phyloP scores from a whole-genome alignment of 1,139 yeast genomes.

The Taphrina populina region DNA sequence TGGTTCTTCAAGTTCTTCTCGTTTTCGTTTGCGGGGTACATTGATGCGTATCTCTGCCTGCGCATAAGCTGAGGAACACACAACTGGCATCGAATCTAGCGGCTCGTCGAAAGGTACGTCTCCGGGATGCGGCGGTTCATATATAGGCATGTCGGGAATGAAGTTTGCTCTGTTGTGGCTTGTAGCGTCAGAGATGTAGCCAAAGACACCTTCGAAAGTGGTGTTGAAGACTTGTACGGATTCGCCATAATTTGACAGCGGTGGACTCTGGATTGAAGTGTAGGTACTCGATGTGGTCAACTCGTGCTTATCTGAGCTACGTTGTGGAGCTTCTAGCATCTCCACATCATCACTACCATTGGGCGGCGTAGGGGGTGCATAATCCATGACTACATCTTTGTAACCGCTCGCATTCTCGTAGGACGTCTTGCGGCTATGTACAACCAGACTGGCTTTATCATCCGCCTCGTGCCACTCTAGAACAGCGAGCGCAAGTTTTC shows the following conservation, averaged over 20 bases:
- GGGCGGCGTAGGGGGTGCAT: conserved; percentile 22
- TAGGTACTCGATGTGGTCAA: neutral
- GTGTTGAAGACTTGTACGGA: conserved; percentile 18
- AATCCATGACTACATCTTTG: conserved; percentile 12
- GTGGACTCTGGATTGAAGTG: conserved; percentile 20
- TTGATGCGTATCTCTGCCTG: conserved; percentile 7
- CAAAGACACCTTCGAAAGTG: conserved; percentile 31
- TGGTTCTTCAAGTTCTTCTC: conserved; percentile 18
- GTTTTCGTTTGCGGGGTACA: conserved; percentile 9
- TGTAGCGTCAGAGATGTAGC: conserved; percentile 11
- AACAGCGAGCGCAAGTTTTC: conserved; percentile 30
- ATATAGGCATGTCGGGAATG: conserved; percentile 35
- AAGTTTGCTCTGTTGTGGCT: conserved; percentile 2
- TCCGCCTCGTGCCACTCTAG: conserved; percentile 35
- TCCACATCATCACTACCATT: conserved; percentile 15
- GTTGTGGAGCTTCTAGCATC: neutral
- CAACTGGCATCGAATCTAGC: conserved; percentile 9
- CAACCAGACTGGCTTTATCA: conserved; percentile 11
- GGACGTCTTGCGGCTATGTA: neutral
- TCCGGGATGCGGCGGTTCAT: conserved; percentile 31
- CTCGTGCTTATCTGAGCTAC: neutral
- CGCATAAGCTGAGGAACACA: conserved; percentile 28
- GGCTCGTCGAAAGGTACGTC: conserved; percentile 23
- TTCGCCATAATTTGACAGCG: conserved; percentile 19
- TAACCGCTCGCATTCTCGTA: neutral